Percentiles rank a stretch among this genome's conserved stretches.
phyloP scores from a whole-genome alignment of 1,284 basidiomycete species.

The Rhodotorula sp. region DNA sequence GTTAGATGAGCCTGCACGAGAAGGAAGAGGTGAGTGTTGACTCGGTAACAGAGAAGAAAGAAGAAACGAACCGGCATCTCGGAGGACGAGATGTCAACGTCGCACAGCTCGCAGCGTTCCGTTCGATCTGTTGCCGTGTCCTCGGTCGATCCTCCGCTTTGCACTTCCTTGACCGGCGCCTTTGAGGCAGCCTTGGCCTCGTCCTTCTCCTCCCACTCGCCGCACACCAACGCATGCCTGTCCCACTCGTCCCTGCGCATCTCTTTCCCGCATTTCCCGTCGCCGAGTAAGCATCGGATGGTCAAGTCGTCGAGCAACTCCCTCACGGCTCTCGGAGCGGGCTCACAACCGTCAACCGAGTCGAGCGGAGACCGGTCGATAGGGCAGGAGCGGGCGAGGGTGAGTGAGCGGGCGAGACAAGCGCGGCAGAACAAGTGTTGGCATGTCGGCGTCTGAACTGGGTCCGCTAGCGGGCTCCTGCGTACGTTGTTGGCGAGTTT shows the following conservation, averaged over 20 bases:
- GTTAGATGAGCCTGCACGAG: not conserved
- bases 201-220: not conserved
- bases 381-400: slow-evolving; percentile 29
- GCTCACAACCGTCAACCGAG: not conserved
- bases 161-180: too few species aligned
- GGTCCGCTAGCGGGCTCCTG: slow-evolving; percentile 14
- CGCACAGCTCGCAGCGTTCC: not conserved
- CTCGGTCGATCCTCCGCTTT: not conserved
- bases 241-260: not conserved
- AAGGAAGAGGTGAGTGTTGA: not conserved
- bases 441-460: slow-evolving; percentile 18
- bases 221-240: not conserved
- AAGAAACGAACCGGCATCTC: not conserved
- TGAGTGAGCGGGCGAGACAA: slow-evolving; percentile 33
- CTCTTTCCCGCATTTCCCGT: not conserved
- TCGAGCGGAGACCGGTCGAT: slow-evolving; percentile 31
- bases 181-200: not conserved
- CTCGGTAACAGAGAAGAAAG: too few species aligned
- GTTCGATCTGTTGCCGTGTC: not conserved
- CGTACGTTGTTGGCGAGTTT: not conserved
- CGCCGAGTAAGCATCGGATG: slow-evolving; percentile 7
- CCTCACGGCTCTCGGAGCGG: slow-evolving; percentile 31
- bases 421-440: slow-evolving; percentile 27
- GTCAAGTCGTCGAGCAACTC: slow-evolving; percentile 35
- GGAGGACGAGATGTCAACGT: not conserved